Percentiles rank a stretch among this genome's conserved stretches.
These are phyloP conservation scores for Blastomyces silverae DNA, from an alignment of 2,329 filamentous ascomycete species.

Conservation along the genomic window DNA sequence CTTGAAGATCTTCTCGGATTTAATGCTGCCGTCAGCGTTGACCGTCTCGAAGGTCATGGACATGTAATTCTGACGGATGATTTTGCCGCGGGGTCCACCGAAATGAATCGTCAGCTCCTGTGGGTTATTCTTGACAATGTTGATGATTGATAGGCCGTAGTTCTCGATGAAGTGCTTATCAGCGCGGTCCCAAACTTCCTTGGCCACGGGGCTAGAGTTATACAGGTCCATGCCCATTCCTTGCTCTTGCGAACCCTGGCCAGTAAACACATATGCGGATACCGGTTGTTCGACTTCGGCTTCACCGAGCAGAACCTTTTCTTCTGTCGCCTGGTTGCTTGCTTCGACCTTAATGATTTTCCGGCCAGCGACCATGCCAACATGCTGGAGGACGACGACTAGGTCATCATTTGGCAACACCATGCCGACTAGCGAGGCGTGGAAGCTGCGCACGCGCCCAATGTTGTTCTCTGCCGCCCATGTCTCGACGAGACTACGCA, in stretches of 20 bases:
- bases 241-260: slow-evolving; percentile 96
- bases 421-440: slow-evolving; percentile 96
- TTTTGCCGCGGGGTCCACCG: slow-evolving; percentile 91
- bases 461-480: slow-evolving; percentile 99
- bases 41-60: slow-evolving; percentile 99
- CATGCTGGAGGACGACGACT: slow-evolving; percentile 89
- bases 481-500: slow-evolving; percentile 91
- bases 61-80: slow-evolving; percentile 98
- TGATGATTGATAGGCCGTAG: slow-evolving; percentile 96
- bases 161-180: slow-evolving; percentile 98
- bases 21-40: slow-evolving; percentile 80
- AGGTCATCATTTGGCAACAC: slow-evolving; percentile 94
- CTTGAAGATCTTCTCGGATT: slow-evolving; percentile 99
- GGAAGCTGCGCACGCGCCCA: slow-evolving; percentile 93
- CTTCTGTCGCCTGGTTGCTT: slow-evolving; percentile 89
- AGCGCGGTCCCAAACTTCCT: slow-evolving; percentile 95
- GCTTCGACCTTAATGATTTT: slow-evolving; percentile 99
- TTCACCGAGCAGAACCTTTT: slow-evolving; percentile 91
- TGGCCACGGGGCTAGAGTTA: slow-evolving; percentile 83
- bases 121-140: slow-evolving; percentile 99
- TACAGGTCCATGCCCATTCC: slow-evolving; percentile 99
- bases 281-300: slow-evolving; percentile 97
- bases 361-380: slow-evolving; percentile 94
- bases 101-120: slow-evolving; percentile 99
- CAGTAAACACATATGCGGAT: slow-evolving; percentile 95